Evolutionary conservation across 257 asterid genomes (phyloP), one percentile per base, ranked within the genome.

Genomic region (Pogostemon cablin): DNA sequence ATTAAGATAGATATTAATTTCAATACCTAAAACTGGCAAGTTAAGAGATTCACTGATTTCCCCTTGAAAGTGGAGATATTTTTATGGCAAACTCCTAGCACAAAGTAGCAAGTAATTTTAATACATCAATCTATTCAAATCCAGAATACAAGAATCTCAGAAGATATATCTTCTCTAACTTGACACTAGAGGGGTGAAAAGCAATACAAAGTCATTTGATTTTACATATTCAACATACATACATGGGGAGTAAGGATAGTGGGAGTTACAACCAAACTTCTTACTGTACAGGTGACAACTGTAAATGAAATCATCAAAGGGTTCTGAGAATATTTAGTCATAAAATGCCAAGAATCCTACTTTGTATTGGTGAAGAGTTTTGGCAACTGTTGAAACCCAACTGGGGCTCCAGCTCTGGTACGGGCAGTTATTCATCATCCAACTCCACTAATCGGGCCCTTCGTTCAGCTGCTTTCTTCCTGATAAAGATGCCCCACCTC

Each of bases 401-500:
- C 61, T 11, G 42, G 72, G 50, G 62, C 55, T 73, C 32, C 32
- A 52, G 39, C 72, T 67, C 69, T 3, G 57, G 37, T 69, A 58
- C 55, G n/a, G 37, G 39, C 38, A 37, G 56, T 73, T 79, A 89
- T 68, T 87, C 90, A 48, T 93, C 97, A 2, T 93, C 98, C 66
- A 93, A 68, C 80, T 91, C 96, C 77, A 81, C 96, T 8, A 93
- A 85, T 54, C 81, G 96, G 6, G 99, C 98, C 73, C 96, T 84
- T 79, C 91, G 86, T 76, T 93, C 98, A 48, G 99, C 99, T 12
- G 96, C 97, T 81, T 89, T 91, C 80, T 89, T 91, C 88, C 99
- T 87, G 76, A 91, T 85, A 79, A 93, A 93, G 67, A 93, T 89
- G 9, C 96, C 97, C 98, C 99, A 93, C 78, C 97, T 89, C 99